Base-by-base conservation (phyloP, 179 eudicot genomes). In the Drosera spatulata region DNA sequence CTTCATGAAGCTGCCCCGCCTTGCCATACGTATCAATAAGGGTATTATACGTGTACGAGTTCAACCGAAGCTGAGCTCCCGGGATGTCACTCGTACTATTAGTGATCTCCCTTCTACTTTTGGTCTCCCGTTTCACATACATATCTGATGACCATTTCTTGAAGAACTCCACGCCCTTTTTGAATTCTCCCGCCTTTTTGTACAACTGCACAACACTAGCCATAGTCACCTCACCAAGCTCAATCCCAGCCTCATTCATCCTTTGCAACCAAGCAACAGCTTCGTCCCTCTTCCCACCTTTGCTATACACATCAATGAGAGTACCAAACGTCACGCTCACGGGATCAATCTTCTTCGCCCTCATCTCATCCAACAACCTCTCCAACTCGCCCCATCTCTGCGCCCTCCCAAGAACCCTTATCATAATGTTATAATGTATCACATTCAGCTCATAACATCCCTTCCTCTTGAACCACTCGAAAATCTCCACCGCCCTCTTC, bases 401-500 rank as follows among this genome's bases (percentile, higher is more conserved):
- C 10, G 91, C 88, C 65, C 74, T 91, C n/a, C 97, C 97, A 2
- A 88, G 60, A 64, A 73, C 71, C 69, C 87, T 79, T 60, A 91
- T 73, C 88, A 91, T 82, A 38, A 91, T 88, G 53, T 91, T 91
- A 54, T 88, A 91, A 60, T 91, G 97, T 64, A 91, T 91, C 51
- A 88, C 96, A 71, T 91, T 91, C 85, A 91, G 62, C 67, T 91
- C 96, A 66, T 83, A 85, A 65, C 91, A 91, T n/a, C 91, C 85
- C 65, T 80, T 81, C 53, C 69, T 79, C 77, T 85, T 83, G 67
- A 87, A 87, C 97, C 96, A 91, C 77, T 91, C 80, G 52, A 91
- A 88, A 52, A 91, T 85, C 84, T 82, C 87, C 75, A 81, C 12
- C 2, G 96, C 94, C 62, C 91, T 69, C 67, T 81, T 81, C 91